Evolutionary conservation across 2,329 filamentous ascomycete species (phyloP), one percentile per base, ranked within the genome.

Genomic region (Ciborinia camelliae): DNA sequence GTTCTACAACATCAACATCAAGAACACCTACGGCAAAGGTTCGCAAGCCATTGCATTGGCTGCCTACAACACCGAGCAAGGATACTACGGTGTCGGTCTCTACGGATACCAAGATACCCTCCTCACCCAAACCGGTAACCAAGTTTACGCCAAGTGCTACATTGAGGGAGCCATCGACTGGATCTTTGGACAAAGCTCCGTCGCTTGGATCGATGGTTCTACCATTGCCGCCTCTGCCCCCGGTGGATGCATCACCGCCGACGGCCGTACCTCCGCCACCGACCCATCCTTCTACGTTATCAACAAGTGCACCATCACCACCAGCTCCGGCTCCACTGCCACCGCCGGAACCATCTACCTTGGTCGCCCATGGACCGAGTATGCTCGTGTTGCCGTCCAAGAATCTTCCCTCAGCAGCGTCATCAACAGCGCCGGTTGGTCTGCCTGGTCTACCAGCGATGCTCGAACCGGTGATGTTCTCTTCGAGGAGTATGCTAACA

Each of bases 151-250:
- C 32, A 81, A 81, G 66, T 80, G 80, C 68, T 81, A 82, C 65
- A 86, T 87, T 67, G 79, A 82, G 54, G 84, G 84, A 35, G 81
- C 83, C 3, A 82, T 83, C 51, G 85, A 87, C 70, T 86, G 86
- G 71, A 83, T 86, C 68, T 88, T 87, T 72, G 81, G 85, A 61
- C 79, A 84, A 74, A 69, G 78, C 62, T 79, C 81, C 41, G 82
- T 81, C 72, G 53, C 62, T 15, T 63, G 62, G 62, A 35, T 63
- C 26, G 80, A 84, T 62, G 69, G 75, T 18, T 78, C 78, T 65
- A 78, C 80, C 52, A 81, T 86, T 67, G 75, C 79, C 50, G 70
- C 72, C 28, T 80, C 82, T 58, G 74, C 81, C 12, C 72, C 75
- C 23, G 75, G 82, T 23, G 62, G 62, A 63, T 59, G 32, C 1